These are phyloP conservation scores for Babesia ovis DNA, from an alignment of 169 alveolate genomes.

Conservation along the genomic window DNA sequence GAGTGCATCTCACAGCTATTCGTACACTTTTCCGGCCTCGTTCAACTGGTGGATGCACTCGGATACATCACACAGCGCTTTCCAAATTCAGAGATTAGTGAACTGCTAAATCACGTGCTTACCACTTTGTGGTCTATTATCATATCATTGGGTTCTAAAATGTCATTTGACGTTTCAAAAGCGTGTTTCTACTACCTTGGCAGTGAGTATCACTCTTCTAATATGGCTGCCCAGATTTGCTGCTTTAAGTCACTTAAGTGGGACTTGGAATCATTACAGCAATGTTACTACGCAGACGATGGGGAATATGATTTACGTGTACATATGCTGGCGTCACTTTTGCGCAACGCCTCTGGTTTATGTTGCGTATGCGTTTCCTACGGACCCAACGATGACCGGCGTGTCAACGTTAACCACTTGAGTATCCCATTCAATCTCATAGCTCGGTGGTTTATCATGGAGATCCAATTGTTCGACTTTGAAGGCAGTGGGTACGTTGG, in stretches of 20 bases:
- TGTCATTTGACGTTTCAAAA: slow-evolving; percentile 33
- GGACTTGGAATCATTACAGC: not conserved
- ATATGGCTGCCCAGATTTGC: slow-evolving; percentile 46
- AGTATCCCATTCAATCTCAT: not conserved
- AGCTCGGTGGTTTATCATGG: slow-evolving; percentile 25
- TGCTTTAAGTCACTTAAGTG: slow-evolving; percentile 15
- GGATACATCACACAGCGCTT: slow-evolving; percentile 36
- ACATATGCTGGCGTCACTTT: slow-evolving; percentile 4
- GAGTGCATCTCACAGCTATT: slow-evolving; percentile 29
- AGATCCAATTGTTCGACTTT: not conserved
- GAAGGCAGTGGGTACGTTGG: slow-evolving; percentile 15
- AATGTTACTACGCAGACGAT: not conserved
- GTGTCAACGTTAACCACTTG: not conserved
- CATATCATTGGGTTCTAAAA: not conserved
- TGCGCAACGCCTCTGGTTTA: not conserved
- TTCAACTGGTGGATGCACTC: slow-evolving; percentile 34
- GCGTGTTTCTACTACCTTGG: slow-evolving; percentile 61
- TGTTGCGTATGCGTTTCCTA: slow-evolving; percentile 18
- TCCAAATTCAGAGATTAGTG: slow-evolving; percentile 36
- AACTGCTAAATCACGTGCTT: slow-evolving; percentile 4
- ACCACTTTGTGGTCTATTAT: slow-evolving; percentile 10
- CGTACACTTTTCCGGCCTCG: slow-evolving; percentile 7
- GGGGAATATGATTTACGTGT: not conserved
- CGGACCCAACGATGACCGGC: slow-evolving; percentile 1
- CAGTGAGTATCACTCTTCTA: slow-evolving; percentile 33